phyloP scores from a whole-genome alignment of 176 grass and related monocot species.

The Avena insularis region DNA sequence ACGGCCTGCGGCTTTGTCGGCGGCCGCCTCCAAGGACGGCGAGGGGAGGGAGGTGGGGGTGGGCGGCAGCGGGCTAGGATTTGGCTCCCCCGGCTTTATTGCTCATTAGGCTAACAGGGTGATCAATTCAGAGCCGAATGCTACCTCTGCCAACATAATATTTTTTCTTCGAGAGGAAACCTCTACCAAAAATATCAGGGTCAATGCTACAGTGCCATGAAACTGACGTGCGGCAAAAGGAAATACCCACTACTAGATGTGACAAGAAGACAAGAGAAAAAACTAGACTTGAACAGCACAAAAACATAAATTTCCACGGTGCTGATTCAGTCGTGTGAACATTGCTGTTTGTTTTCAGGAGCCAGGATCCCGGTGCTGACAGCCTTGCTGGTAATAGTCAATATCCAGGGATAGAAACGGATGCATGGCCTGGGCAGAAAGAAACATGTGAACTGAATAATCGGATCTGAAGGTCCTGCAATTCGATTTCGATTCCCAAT shows the following conservation, averaged over 20 bases:
- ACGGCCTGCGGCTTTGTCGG: too few species aligned
- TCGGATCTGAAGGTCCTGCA: conserved; percentile 3
- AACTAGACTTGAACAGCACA: too few species aligned
- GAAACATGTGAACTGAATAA: not conserved
- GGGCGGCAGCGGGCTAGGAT: too few species aligned
- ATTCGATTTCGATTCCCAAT: not conserved
- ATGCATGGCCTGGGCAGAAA: not conserved
- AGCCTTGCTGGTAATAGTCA: not conserved
- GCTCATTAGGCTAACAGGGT: not conserved
- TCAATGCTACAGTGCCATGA: not conserved
- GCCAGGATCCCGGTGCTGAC: not conserved
- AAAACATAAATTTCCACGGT: not conserved
- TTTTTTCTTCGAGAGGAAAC: not conserved
- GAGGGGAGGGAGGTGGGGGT: too few species aligned
- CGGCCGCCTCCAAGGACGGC: too few species aligned
- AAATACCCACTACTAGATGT: not conserved
- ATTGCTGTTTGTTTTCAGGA: not conserved
- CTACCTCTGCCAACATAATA: not conserved
- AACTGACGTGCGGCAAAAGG: conserved; percentile 8
- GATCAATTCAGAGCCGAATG: conserved; percentile 1
- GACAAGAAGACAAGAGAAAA: not conserved
- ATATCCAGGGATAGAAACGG: not conserved
- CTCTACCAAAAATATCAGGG: not conserved
- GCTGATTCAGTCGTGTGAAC: not conserved
- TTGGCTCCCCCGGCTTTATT: not conserved